These are phyloP conservation scores for Marsdenia floribunda DNA, from an alignment of 257 asterid genomes.

Conservation along the genomic window DNA sequence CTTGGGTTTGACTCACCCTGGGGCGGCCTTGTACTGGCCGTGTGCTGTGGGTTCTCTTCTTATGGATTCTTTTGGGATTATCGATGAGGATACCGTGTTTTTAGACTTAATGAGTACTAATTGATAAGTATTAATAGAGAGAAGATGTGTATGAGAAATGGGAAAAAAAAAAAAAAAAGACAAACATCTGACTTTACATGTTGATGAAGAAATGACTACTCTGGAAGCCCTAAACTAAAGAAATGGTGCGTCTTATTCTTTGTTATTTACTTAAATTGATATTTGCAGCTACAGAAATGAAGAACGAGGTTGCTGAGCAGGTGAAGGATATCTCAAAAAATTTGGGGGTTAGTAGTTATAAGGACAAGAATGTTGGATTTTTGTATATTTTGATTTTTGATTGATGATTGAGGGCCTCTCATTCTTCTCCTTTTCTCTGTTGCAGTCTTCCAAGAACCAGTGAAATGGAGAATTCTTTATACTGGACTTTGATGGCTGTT, in stretches of 20 bases:
- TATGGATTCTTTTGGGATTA: no score
- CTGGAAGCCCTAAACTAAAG: no score
- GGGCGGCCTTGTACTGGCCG: no score
- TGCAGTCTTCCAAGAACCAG: constrained; percentile 59
- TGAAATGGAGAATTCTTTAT: constrained; percentile 16
- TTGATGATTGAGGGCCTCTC: background rate
- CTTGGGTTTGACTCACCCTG: no score
- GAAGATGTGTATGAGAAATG: no score
- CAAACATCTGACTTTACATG: no score
- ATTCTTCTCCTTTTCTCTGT: background rate
- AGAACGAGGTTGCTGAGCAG: constrained; percentile 51
- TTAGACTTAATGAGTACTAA: no score
- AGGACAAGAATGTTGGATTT: background rate
- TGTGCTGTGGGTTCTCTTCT: no score
- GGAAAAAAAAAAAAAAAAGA: no score
- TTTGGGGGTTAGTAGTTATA: constrained; percentile 32
- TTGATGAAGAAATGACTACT: no score
- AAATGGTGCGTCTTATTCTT: background rate
- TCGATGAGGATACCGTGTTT: no score
- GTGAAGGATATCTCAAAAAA: constrained; percentile 47
- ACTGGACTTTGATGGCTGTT: background rate
- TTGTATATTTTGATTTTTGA: background rate
- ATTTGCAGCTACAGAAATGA: constrained; percentile 56
- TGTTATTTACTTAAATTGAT: background rate
- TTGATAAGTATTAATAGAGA: no score